These are phyloP conservation scores for Epichloe typhina DNA, from an alignment of 2,329 filamentous ascomycete species.

Conservation along the genomic window DNA sequence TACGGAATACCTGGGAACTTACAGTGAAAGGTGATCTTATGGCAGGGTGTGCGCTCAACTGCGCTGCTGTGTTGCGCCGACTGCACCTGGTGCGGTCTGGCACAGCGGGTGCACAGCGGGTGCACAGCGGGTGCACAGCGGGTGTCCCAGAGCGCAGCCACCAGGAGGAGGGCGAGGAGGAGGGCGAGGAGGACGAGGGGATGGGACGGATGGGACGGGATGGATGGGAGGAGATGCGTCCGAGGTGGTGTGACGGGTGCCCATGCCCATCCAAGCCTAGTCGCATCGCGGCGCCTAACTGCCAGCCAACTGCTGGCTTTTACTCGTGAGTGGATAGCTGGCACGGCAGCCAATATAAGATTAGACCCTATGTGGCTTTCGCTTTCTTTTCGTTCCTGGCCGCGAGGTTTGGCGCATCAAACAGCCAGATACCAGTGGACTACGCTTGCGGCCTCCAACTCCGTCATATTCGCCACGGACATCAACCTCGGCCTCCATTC, in stretches of 20 bases:
- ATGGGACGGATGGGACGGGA: not conserved
- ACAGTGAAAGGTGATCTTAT: not conserved
- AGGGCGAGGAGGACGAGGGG: too few relatives aligned
- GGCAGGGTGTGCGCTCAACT: too few relatives aligned
- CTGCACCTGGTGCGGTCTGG: too few relatives aligned
- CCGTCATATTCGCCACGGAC: not conserved
- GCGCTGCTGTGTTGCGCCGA: too few relatives aligned
- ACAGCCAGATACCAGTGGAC: not conserved
- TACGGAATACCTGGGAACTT: not conserved
- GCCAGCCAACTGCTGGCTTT: not conserved
- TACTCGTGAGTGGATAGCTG: not conserved
- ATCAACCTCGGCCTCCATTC: not conserved
- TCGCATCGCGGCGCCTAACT: constrained; percentile 4
- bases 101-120: too few relatives aligned
- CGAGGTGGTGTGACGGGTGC: constrained; percentile 4
- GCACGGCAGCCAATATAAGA: not conserved
- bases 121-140: too few relatives aligned
- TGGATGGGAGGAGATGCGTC: not conserved
- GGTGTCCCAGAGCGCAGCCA: too few relatives aligned
- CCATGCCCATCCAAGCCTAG: not conserved
- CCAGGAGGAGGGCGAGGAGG: too few relatives aligned
- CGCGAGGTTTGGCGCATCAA: not conserved
- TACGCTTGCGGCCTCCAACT: not conserved
- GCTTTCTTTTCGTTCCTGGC: not conserved
- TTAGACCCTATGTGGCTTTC: not conserved